Conservation (phyloP, 1,284 basidiomycete species). For the Irpex rosettiformis region DNA sequence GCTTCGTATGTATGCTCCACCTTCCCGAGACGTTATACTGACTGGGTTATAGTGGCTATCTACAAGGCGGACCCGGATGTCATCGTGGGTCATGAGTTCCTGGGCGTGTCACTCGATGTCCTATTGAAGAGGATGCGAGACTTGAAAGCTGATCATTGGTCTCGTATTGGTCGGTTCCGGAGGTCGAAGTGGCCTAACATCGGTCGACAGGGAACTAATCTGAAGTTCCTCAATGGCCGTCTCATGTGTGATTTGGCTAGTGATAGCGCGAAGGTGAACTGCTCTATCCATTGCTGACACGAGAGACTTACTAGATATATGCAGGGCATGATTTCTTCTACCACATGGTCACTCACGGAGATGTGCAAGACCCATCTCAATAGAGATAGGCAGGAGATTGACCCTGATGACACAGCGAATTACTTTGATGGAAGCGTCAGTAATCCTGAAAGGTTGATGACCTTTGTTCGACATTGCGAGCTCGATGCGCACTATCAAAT, state of each 20-base stretch:
- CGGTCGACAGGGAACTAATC: slow-evolving; percentile 82
- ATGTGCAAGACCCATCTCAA: slow-evolving; percentile 93
- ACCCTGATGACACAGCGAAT: slow-evolving; percentile 90
- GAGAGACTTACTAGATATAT: not conserved
- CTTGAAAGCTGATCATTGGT: slow-evolving; percentile 90
- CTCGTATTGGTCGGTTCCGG: slow-evolving; percentile 89
- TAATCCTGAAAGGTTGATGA: slow-evolving; percentile 77
- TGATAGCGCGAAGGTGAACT: slow-evolving; percentile 85
- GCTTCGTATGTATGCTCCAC: slow-evolving; percentile 45
- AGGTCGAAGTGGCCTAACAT: slow-evolving; percentile 81
- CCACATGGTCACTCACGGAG: slow-evolving; percentile 97
- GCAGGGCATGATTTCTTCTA: slow-evolving; percentile 91
- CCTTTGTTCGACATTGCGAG: slow-evolving; percentile 90
- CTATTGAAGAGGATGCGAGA: slow-evolving; percentile 91
- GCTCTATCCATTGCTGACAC: not conserved
- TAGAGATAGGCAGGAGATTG: slow-evolving; percentile 86
- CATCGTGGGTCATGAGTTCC: slow-evolving; percentile 92
- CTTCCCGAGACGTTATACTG: slow-evolving; percentile 5
- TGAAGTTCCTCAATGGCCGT: slow-evolving; percentile 83
- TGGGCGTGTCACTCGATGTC: slow-evolving; percentile 90
- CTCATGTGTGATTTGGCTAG: slow-evolving; percentile 91
- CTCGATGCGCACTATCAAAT: slow-evolving; percentile 95
- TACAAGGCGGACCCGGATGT: slow-evolving; percentile 92
- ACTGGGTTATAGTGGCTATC: slow-evolving; percentile 57
- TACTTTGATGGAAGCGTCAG: slow-evolving; percentile 88